phyloP scores from a whole-genome alignment of 768 basidiomycete species.

The Mrakia frigida region DNA sequence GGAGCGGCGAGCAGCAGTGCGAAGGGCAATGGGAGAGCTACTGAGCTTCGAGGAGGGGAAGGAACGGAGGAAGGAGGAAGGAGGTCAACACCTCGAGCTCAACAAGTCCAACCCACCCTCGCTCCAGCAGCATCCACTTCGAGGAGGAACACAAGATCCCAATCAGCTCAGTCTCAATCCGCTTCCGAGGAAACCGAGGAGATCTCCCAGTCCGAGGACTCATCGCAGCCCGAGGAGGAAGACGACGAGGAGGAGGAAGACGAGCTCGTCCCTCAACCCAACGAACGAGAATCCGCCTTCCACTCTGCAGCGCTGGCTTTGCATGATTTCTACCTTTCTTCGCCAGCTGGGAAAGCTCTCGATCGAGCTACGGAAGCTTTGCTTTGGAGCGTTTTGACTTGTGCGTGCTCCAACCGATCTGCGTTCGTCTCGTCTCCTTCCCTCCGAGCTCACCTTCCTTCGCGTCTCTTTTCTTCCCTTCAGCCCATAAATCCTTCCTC shows the following conservation, averaged over 20 bases:
- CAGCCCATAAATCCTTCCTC: neutral
- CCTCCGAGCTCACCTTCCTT: neutral
- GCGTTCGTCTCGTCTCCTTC: too few species aligned
- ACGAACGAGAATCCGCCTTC: neutral
- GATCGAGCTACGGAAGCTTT: neutral
- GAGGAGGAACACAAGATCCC: neutral
- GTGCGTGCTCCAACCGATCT: neutral
- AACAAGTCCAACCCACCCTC: neutral
- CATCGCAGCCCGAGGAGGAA: neutral
- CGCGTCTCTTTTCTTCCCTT: neutral
- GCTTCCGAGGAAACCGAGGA: neutral
- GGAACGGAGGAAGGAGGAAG: neutral
- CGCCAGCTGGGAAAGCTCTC: neutral
- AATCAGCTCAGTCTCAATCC: neutral
- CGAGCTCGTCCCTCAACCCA: neutral
- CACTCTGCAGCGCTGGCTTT: neutral
- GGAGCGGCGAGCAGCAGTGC: neutral
- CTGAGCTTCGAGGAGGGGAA: neutral
- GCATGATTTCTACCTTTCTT: neutral
- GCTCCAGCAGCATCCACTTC: neutral
- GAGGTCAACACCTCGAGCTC: constrained; percentile 4
- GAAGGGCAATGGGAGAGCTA: neutral
- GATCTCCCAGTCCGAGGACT: neutral
- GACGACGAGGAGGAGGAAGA: neutral
- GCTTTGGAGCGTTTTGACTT: neutral